Evolutionary conservation across 2,329 filamentous ascomycete genomes (phyloP).

Genomic region (Talaromyces marneffei): DNA sequence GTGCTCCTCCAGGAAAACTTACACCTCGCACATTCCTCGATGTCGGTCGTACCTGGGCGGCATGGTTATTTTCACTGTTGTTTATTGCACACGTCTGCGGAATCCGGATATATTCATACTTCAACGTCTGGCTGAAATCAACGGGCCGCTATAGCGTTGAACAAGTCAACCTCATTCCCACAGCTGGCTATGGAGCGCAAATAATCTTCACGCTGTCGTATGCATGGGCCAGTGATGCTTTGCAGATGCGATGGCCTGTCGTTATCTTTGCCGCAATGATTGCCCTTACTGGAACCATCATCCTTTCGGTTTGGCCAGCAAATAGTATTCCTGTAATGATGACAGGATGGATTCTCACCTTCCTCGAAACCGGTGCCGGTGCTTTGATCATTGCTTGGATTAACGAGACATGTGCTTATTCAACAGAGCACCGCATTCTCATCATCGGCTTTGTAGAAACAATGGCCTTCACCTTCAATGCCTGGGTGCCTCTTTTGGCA

Average conservation of each 20-base stretch:
- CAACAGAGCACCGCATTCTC: constrained; percentile 46
- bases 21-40: constrained; percentile 9
- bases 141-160: constrained; percentile 40
- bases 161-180: constrained; percentile 52
- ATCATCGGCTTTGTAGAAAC: constrained; percentile 48
- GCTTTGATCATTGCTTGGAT: constrained; percentile 33
- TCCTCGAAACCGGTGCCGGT: constrained; percentile 14
- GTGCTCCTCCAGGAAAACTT: constrained; percentile 4
- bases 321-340: constrained; percentile 15
- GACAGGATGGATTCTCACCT: constrained; percentile 16
- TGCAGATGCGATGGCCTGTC: constrained; percentile 52
- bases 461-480: constrained; percentile 40
- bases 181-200: constrained; percentile 45
- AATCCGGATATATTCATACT: constrained; percentile 29
- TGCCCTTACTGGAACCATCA: constrained; percentile 13
- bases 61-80: constrained; percentile 32
- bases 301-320: constrained; percentile 14
- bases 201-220: constrained; percentile 53
- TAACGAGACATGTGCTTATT: constrained; percentile 43
- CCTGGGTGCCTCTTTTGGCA: constrained; percentile 40
- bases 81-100: constrained; percentile 36
- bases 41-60: constrained; percentile 11
- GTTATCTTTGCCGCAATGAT: constrained; percentile 47
- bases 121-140: constrained; percentile 41
- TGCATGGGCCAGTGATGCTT: constrained; percentile 56